phyloP scores from a whole-genome alignment of 2,329 filamentous ascomycete species.

The Zasmidium cellare region DNA sequence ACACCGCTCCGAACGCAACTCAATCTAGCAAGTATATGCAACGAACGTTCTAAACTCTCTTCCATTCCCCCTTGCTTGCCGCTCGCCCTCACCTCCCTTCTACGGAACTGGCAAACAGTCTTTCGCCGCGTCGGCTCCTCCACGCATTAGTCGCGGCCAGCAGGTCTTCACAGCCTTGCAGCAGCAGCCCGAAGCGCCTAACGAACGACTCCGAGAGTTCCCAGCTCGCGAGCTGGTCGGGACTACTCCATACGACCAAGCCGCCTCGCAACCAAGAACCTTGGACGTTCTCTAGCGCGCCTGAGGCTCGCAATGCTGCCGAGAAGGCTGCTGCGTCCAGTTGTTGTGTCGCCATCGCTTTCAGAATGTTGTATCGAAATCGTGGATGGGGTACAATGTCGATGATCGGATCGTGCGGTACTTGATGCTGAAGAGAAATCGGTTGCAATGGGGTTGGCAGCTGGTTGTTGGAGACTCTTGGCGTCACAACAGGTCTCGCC shows the following conservation, averaged over 20 bases:
- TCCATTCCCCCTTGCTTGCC: background rate
- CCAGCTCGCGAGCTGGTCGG: conserved; percentile 43
- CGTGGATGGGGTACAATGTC: conserved; percentile 31
- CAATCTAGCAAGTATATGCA: background rate
- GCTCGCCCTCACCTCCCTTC: no score
- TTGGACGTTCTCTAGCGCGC: conserved; percentile 25
- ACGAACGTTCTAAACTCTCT: background rate
- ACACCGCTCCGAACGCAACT: background rate
- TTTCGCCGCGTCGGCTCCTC: conserved; percentile 37
- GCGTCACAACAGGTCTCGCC: conserved; percentile 21
- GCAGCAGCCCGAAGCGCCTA: conserved; percentile 40
- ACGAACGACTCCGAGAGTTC: conserved; percentile 45
- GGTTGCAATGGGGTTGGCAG: conserved; percentile 26
- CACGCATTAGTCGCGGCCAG: conserved; percentile 43
- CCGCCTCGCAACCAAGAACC: conserved; percentile 30
- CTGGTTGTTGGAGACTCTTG: conserved; percentile 7
- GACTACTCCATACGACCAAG: conserved; percentile 41
- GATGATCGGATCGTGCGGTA: conserved; percentile 31
- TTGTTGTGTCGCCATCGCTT: conserved; percentile 25
- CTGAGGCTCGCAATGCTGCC: conserved; percentile 26
- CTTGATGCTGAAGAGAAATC: conserved; percentile 28
- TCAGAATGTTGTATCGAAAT: conserved; percentile 31
- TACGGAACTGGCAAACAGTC: conserved; percentile 18
- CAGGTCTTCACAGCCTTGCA: conserved; percentile 42
- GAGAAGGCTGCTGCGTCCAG: conserved; percentile 27